Evolutionary conservation across 2,329 filamentous ascomycete species (phyloP).

Genomic region (Penicillium psychrosexuale): DNA sequence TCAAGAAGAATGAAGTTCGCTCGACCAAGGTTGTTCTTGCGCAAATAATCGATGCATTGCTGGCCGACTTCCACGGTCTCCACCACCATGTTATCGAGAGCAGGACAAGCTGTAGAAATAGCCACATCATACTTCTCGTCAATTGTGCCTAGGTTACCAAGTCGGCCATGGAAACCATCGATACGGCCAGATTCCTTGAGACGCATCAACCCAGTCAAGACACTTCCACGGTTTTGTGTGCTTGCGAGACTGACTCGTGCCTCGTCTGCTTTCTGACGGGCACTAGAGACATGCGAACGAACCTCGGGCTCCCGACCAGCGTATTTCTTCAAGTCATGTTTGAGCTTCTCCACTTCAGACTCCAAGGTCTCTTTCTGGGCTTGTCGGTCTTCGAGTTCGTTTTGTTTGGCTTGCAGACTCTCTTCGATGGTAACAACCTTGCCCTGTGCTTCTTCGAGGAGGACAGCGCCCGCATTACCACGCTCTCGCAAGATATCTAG

Average conservation of each 20-base stretch:
- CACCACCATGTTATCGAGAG: constrained; percentile 93
- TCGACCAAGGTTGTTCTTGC: constrained; percentile 94
- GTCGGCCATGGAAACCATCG: constrained; percentile 91
- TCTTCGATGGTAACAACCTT: constrained; percentile 74
- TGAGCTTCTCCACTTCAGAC: constrained; percentile 69
- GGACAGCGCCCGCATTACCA: constrained; percentile 79
- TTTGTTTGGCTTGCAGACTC: constrained; percentile 65
- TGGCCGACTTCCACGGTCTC: constrained; percentile 95
- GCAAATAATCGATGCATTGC: constrained; percentile 94
- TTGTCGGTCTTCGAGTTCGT: constrained; percentile 73
- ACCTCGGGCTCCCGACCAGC: constrained; percentile 75
- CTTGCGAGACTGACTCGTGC: constrained; percentile 84
- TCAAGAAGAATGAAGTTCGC: constrained; percentile 97
- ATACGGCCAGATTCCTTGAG: constrained; percentile 95
- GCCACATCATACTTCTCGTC: constrained; percentile 93
- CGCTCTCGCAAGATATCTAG: constrained; percentile 87
- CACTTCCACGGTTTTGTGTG: constrained; percentile 89
- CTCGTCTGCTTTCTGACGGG: constrained; percentile 92
- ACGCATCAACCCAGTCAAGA: constrained; percentile 86
- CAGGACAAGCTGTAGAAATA: constrained; percentile 93
- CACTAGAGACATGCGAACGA: constrained; percentile 79
- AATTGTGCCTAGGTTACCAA: constrained; percentile 91
- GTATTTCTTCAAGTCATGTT: constrained; percentile 70
- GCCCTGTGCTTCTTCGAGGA: constrained; percentile 75
- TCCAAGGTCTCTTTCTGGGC: constrained; percentile 68